phyloP scores from a whole-genome alignment of 2,329 filamentous ascomycete genomes.

The Aspergillus candidus region DNA sequence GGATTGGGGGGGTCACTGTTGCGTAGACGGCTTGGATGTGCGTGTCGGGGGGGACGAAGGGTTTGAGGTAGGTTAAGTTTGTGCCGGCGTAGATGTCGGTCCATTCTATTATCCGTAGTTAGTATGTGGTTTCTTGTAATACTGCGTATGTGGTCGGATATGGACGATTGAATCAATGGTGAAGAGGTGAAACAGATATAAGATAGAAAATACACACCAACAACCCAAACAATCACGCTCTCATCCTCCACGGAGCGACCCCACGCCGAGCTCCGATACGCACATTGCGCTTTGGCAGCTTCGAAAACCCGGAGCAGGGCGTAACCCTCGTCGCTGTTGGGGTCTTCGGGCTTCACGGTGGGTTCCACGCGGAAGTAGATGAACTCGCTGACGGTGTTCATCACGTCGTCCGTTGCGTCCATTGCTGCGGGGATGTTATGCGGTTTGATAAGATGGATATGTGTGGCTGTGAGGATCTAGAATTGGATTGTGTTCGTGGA shows the following conservation, averaged over 20 bases:
- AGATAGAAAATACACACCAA: conserved; percentile 24
- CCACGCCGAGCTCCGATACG: conserved; percentile 32
- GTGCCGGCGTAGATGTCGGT: conserved; percentile 24
- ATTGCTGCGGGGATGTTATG: conserved; percentile 1
- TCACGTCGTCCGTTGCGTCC: conserved; percentile 19
- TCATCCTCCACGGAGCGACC: conserved; percentile 33
- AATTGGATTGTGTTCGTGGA: background rate
- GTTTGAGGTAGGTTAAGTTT: conserved; percentile 12
- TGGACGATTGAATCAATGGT: too few relatives aligned
- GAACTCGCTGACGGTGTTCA: conserved; percentile 30
- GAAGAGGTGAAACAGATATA: too few relatives aligned
- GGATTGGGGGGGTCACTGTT: conserved; percentile 25
- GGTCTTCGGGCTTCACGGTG: conserved; percentile 34
- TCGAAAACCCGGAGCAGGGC: conserved; percentile 24
- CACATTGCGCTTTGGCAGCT: conserved; percentile 27
- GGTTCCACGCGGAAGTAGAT: conserved; percentile 33
- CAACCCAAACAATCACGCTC: conserved; percentile 31
- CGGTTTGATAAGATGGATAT: background rate
- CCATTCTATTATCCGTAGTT: conserved; percentile 23
- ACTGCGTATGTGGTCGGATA: background rate
- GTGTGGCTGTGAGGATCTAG: background rate
- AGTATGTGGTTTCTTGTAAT: conserved; percentile 1
- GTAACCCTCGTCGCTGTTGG: conserved; percentile 27
- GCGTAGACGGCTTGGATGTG: conserved; percentile 23
- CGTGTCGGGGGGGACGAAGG: conserved; percentile 20